phyloP scores from a whole-genome alignment of 192 early-diverging fungal genomes.

The Coemansia sp. region DNA sequence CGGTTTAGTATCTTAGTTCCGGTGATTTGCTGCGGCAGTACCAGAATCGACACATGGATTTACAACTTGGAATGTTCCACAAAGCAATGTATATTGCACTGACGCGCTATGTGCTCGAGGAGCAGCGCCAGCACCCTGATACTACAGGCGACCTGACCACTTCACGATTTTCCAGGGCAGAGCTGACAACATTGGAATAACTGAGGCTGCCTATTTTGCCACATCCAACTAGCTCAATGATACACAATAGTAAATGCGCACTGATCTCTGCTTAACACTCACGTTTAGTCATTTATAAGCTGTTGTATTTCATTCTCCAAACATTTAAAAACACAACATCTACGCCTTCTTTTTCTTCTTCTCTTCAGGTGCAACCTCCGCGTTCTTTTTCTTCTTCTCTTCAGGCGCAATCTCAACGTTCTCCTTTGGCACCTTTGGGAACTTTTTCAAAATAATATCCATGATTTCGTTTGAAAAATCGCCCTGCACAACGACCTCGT shows the following conservation, averaged over 20 bases:
- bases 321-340: too few relatives aligned
- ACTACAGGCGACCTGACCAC: constrained; percentile 81
- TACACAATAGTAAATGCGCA: too few relatives aligned
- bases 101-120: constrained; percentile 84
- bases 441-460: constrained; percentile 77
- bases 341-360: constrained; percentile 63
- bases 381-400: constrained; percentile 69
- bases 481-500: constrained; percentile 97
- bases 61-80: too few relatives aligned
- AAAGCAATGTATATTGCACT: constrained; percentile 61
- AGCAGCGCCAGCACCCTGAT: constrained; percentile 81
- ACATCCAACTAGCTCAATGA: constrained; percentile 16
- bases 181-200: too few relatives aligned
- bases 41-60: too few relatives aligned
- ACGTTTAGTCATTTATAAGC: too few relatives aligned
- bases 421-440: constrained; percentile 68
- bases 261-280: too few relatives aligned
- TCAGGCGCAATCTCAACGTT: constrained; percentile 76
- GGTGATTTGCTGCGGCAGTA: too few relatives aligned
- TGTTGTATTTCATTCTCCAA: too few relatives aligned
- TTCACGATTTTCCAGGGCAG: too few relatives aligned
- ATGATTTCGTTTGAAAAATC: constrained; percentile 89
- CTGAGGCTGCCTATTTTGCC: too few relatives aligned
- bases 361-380: constrained; percentile 60
- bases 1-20: not conserved